Evolutionary conservation across 257 asterid genomes (phyloP).

Genomic region (Agastache rugosa): DNA sequence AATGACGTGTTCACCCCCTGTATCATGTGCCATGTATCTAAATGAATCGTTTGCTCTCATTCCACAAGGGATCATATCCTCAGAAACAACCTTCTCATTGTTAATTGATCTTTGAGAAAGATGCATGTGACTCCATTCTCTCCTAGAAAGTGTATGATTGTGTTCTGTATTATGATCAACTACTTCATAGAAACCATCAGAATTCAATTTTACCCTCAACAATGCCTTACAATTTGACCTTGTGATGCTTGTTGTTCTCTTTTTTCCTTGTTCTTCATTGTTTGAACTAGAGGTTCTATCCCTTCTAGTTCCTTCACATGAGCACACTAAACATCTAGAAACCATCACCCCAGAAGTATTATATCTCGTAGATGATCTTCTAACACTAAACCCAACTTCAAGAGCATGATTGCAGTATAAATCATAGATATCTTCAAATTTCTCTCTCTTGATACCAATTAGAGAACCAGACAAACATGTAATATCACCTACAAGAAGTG

Average conservation of each 20-base stretch:
- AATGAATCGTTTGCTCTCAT: neutral
- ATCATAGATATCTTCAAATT: neutral
- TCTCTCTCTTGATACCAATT: neutral
- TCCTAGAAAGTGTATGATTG: neutral
- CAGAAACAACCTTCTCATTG: neutral
- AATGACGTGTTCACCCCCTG: neutral
- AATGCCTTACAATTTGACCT: neutral
- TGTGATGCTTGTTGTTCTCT: neutral
- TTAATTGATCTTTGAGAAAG: neutral
- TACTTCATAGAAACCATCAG: neutral
- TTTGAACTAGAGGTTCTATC: neutral
- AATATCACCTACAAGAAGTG: neutral
- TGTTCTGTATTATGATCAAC: neutral
- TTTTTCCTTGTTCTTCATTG: neutral
- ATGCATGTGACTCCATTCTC: conserved; percentile 1
- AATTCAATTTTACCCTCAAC: neutral
- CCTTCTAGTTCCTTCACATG: conserved; percentile 1
- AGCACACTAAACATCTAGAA: neutral
- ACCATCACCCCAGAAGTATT: neutral
- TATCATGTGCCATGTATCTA: neutral
- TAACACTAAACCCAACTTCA: conserved; percentile 5
- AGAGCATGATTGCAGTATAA: neutral
- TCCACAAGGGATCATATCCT: neutral
- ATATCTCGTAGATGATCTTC: conserved; percentile 1
- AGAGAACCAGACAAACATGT: conserved; percentile 4